Base-by-base conservation (phyloP, 148 eudicot species). In the Heliosperma pusillum region DNA sequence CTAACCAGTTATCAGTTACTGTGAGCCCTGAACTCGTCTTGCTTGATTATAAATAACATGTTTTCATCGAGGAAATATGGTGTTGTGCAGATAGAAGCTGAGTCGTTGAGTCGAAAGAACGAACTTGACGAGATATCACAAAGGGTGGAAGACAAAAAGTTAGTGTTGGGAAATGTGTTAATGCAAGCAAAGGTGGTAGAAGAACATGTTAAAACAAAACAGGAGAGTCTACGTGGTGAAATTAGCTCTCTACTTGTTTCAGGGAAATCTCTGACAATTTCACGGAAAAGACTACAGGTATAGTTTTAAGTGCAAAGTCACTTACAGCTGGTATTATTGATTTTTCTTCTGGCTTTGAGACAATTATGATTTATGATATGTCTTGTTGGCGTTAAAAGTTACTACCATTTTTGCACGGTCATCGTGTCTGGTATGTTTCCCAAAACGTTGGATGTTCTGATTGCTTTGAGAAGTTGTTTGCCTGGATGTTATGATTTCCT, bases 91-190 rank as follows among this genome's bases (percentile, higher is more conserved):
- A 87, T 80, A 69, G 86, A 89, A 79, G 83, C 92, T 20, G 94
- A 89, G 75, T 89, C 92, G 13, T 85, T 95, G 81, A 79, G 80
- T 60, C 84, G 88, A 76, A 83, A 82, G 78, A 89, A 95, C 74
- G 84, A 89, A 85, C 89, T 92, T 69, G 92, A 92, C 82, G 94
- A 89, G 85, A 90, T 96, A 87, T 87, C 83, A 57, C 91, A 96
- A 75, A 87, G 86, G 75, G 80, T 96, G 85, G 92, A 92, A 66
- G 83, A 86, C 45, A 87, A 83, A 36, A 87, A 92, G 75, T 76
- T 87, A 76, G 83, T 85, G 64, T 87, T 96, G 90, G 89, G 89
- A 36, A 92, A 87, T 87, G 85, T 84, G 90, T 80, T 85, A 55
- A 90, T 86, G 93, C 88, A 89, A 69, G 86, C 87, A 17, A 96